Conservation (phyloP, 805 yeast genomes). For the Isabelozyma heimii region DNA sequence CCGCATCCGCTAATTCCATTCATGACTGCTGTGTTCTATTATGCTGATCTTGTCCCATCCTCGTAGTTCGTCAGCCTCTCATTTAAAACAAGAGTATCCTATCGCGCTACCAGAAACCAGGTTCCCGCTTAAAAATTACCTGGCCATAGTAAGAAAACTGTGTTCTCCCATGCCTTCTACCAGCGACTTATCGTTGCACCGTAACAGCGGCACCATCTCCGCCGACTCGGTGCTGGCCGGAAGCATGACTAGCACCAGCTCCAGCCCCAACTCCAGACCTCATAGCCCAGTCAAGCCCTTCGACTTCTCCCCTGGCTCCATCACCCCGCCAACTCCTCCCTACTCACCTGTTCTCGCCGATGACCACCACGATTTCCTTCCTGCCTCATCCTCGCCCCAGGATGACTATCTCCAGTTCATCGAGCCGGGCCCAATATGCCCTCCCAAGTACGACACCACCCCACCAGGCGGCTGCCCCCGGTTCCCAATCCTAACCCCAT, state of each 20-base stretch:
- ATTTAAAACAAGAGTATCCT: neutral
- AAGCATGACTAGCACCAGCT: conserved; percentile 1
- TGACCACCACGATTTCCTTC: neutral
- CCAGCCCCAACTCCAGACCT: conserved; percentile 3
- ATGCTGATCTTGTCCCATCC: neutral
- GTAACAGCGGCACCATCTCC: neutral
- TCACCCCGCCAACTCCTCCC: neutral
- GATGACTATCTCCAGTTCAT: conserved; percentile 26
- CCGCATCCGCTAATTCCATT: neutral
- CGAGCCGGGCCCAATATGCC: conserved; percentile 37
- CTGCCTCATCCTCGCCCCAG: conserved; percentile 6
- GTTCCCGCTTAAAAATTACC: neutral
- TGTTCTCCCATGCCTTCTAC: neutral
- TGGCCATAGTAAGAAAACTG: neutral
- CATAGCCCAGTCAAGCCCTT: conserved; percentile 2
- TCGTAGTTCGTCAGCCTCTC: neutral
- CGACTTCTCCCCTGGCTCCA: neutral
- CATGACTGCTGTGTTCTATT: neutral
- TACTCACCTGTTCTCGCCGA: conserved; percentile 1
- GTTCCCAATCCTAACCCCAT: conserved; percentile 21
- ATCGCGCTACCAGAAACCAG: neutral
- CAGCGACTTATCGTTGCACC: neutral
- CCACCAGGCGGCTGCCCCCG: conserved; percentile 47
- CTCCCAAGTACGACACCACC: conserved; percentile 34
- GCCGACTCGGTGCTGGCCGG: conserved; percentile 1